phyloP scores from a whole-genome alignment of 495 filamentous ascomycete species.

The Aspergillus ostianus region DNA sequence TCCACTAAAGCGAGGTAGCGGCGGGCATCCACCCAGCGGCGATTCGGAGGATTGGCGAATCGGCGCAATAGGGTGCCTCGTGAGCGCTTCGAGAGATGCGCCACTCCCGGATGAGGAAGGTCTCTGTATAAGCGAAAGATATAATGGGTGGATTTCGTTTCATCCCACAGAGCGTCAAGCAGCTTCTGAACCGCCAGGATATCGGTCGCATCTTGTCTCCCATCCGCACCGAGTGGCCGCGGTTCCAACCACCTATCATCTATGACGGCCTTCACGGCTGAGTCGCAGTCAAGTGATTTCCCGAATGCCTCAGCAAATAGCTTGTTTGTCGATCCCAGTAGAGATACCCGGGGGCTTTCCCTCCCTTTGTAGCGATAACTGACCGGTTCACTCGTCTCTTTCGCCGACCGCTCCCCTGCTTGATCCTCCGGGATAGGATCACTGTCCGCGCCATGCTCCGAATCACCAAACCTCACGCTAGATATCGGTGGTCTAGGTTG shows the following conservation, averaged over 20 bases:
- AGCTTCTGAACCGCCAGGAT: slow-evolving; percentile 40
- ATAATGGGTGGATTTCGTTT: slow-evolving; percentile 47
- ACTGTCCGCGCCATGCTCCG: not conserved
- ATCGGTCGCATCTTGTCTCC: slow-evolving; percentile 21
- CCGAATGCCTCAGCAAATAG: slow-evolving; percentile 21
- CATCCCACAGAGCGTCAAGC: slow-evolving; percentile 38
- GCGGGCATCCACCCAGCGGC: slow-evolving; percentile 49
- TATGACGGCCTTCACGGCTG: slow-evolving; percentile 63
- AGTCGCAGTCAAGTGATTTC: slow-evolving; percentile 30
- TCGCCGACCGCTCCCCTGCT: not conserved
- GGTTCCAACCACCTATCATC: not conserved
- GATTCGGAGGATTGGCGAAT: slow-evolving; percentile 53
- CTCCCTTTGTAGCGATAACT: slow-evolving; percentile 9
- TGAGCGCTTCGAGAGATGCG: slow-evolving; percentile 54
- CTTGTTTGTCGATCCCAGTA: slow-evolving; percentile 13
- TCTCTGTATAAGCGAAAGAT: slow-evolving; percentile 60
- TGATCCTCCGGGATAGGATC: not conserved
- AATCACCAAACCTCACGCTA: not conserved
- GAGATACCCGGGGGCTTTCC: slow-evolving; percentile 11
- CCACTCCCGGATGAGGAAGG: slow-evolving; percentile 64
- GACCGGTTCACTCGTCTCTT: not conserved
- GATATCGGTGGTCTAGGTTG: not conserved
- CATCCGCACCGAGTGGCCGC: slow-evolving; percentile 2
- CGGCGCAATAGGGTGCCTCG: slow-evolving; percentile 66
- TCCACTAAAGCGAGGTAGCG: slow-evolving; percentile 81